These are phyloP conservation scores for Pichia sp. DNA, from an alignment of 1,139 yeast species.

Conservation along the genomic window DNA sequence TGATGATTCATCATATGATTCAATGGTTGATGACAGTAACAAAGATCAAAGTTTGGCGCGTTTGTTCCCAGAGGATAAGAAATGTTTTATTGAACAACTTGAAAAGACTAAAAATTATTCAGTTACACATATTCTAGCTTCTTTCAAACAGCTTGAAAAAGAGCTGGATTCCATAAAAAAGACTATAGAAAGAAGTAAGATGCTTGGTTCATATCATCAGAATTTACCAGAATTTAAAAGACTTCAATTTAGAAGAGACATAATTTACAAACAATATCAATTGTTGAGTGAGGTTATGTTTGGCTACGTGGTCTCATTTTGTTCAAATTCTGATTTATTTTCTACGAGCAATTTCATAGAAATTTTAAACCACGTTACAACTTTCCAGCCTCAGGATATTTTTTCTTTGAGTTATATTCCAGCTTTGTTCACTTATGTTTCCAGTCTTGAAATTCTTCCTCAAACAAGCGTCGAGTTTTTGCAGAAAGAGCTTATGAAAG, in stretches of 20 bases:
- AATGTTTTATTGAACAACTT: slow-evolving; percentile 2
- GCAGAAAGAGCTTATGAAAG: slow-evolving; percentile 27
- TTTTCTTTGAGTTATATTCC: slow-evolving; percentile 62
- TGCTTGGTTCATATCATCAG: slow-evolving; percentile 37
- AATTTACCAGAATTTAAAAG: slow-evolving; percentile 46
- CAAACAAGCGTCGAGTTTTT: slow-evolving; percentile 29
- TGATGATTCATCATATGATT: neutral
- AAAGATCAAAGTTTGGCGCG: neutral
- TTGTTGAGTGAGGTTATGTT: slow-evolving; percentile 56
- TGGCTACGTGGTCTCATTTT: slow-evolving; percentile 34
- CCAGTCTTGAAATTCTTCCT: slow-evolving; percentile 25
- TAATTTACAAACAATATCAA: slow-evolving; percentile 63
- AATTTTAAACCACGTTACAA: slow-evolving; percentile 33
- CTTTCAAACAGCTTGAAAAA: slow-evolving; percentile 51
- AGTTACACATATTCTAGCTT: slow-evolving; percentile 25
- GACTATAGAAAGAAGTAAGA: slow-evolving; percentile 56
- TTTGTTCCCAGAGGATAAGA: neutral
- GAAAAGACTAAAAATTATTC: slow-evolving; percentile 2
- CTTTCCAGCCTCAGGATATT: slow-evolving; percentile 50
- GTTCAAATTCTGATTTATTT: neutral
- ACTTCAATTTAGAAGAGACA: slow-evolving; percentile 51
- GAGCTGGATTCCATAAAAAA: slow-evolving; percentile 51
- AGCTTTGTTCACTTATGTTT: slow-evolving; percentile 39
- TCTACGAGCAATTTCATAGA: slow-evolving; percentile 31
- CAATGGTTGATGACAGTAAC: neutral